Base-by-base conservation (phyloP, 371 early-diverging fungal species). In the Syncephalastrum contaminatum region DNA sequence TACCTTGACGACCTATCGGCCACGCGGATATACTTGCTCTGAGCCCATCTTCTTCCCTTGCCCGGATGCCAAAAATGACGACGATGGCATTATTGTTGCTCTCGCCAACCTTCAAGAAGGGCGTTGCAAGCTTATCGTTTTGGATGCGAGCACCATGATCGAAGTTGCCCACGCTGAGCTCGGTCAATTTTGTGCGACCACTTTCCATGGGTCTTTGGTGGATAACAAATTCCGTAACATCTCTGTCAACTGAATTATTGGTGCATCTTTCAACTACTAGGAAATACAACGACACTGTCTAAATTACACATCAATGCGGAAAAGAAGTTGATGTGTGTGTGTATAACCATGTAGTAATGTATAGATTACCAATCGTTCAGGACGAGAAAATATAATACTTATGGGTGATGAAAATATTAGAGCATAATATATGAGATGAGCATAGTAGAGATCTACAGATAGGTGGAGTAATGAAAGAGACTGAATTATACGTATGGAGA, bases 21-120 rank as follows among this genome's bases (percentile, higher is more conserved):
- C 66, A 45, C 71, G 70, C 7, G 77, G 80, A 1, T 81, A 71
- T 25, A 62, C 68, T 2, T 85, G 84, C n/a, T 77, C 82, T 14
- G 85, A 87, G 43, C 87, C 88, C 0, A 78, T 88, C 21, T 86
- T 88, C 71, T 79, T 86, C 7, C 75, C 80, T 2, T 63, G 68
- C 0, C 84, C 86, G 0, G 55, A 48, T 4, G 70, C 55, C 2
- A 58, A 27, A 0, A 56, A 64, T 8, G 86, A 86, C 56, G 88
- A 87, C 42, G 85, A 88, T 48, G 87, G 87, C 39, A 82, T 84
- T 3, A 47, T 88, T 25, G 43, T 87, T 18, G 71, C 71, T 24
- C 60, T 85, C 14, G 80, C 76, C 2, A 76, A 69, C 62, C 15
- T 48, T 39, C 20, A 60, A 59, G 15, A 59, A 40, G 54, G 77